Percentiles rank a stretch among this genome's conserved stretches.
These are phyloP conservation scores for Boletus smithii DNA, from an alignment of 1,284 basidiomycete species.

Conservation along the genomic window DNA sequence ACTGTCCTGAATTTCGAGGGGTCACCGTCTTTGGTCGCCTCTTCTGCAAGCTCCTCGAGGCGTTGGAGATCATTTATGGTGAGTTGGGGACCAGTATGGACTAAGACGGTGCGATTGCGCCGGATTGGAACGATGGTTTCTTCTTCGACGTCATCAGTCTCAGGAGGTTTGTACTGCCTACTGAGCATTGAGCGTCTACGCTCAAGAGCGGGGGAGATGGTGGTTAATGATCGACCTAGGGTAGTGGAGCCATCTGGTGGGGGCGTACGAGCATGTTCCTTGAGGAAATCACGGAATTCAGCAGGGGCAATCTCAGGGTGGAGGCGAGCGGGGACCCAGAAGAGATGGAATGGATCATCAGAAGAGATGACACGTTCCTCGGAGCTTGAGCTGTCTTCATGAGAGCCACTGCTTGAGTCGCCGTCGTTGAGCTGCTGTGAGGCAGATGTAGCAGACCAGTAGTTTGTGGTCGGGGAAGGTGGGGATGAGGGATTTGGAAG, in stretches of 20 bases:
- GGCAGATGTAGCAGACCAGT: conserved; percentile 44
- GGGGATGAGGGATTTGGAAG: conserved; percentile 64
- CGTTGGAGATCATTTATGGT: conserved; percentile 91
- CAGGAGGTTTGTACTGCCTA: conserved; percentile 77
- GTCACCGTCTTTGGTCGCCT: conserved; percentile 80
- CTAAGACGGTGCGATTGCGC: conserved; percentile 63
- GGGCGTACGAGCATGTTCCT: conserved; percentile 78
- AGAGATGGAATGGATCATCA: conserved; percentile 82
- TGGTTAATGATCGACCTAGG: conserved; percentile 39
- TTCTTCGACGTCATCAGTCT: conserved; percentile 71
- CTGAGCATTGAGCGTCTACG: conserved; percentile 89
- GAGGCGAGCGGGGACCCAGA: conserved; percentile 95
- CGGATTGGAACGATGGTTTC: conserved; percentile 66
- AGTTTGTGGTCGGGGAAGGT: conserved; percentile 49
- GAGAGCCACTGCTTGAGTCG: conserved; percentile 45
- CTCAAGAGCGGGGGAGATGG: conserved; percentile 51
- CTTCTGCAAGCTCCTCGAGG: conserved; percentile 89
- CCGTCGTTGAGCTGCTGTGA: conserved; percentile 36
- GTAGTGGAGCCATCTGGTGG: conserved; percentile 44
- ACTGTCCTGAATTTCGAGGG: conserved; percentile 80
- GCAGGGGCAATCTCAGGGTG: conserved; percentile 97
- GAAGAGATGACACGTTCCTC: conserved; percentile 33
- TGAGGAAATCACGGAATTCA: conserved; percentile 92
- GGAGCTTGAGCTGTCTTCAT: conserved; percentile 42
- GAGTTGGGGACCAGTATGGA: conserved; percentile 65